A percentile compares a stretch with the other conserved stretches of the same genome.
Evolutionary conservation across 2,329 filamentous ascomycete species (phyloP).

Genomic region (Stagonosporopsis tanaceti): DNA sequence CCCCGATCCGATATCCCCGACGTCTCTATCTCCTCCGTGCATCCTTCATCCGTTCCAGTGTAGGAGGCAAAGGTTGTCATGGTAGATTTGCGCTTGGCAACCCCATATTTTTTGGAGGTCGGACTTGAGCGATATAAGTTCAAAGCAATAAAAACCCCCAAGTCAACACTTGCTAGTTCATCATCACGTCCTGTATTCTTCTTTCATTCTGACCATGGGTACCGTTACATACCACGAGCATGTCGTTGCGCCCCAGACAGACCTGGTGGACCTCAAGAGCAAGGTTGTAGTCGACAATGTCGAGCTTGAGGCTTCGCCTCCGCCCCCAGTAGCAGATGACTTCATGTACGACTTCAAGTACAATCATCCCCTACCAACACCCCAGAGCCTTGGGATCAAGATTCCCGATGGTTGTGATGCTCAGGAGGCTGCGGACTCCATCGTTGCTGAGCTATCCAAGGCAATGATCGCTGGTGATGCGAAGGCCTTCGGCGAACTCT

Average conservation of each 20-base stretch:
- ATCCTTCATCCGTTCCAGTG: neutral
- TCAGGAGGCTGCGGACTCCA: constrained; percentile 5
- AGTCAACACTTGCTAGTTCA: neutral
- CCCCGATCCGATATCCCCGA: neutral
- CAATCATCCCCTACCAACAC: constrained; percentile 49
- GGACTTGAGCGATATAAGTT: neutral
- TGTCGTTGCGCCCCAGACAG: neutral
- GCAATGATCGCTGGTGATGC: constrained; percentile 13
- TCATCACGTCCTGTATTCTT: neutral
- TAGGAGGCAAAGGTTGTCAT: neutral
- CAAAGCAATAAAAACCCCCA: neutral
- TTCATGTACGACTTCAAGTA: constrained; percentile 56
- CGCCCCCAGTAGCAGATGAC: constrained; percentile 47
- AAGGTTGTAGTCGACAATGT: constrained; percentile 8
- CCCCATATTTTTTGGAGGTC: neutral
- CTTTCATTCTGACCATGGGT: neutral
- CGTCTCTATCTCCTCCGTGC: too few species aligned
- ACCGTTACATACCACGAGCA: neutral
- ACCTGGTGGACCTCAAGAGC: constrained; percentile 1
- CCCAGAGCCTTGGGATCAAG: constrained; percentile 21
- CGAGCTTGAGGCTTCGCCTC: constrained; percentile 2
- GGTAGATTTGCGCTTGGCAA: neutral
- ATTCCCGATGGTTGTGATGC: constrained; percentile 10
- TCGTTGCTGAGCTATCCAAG: constrained; percentile 6
- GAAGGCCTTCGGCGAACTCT: constrained; percentile 10